Evolutionary conservation across 495 filamentous ascomycete genomes (phyloP).

Genomic region (Saxispiralis lemnorum): DNA sequence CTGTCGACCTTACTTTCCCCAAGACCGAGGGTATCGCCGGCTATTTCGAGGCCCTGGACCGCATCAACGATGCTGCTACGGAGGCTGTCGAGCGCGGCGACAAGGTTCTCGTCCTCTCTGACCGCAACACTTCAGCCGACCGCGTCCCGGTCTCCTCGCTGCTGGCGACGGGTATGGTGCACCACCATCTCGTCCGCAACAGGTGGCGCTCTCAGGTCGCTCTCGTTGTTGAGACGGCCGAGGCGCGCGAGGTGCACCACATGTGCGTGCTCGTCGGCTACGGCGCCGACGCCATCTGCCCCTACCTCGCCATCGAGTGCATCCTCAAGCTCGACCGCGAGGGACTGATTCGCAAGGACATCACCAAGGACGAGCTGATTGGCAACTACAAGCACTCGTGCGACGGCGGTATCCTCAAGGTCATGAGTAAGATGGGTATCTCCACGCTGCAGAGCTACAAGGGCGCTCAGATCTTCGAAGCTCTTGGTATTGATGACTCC

Average conservation of each 20-base stretch:
- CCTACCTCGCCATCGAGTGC: constrained; percentile 93
- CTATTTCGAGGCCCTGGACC: constrained; percentile 77
- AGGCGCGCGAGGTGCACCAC: constrained; percentile 96
- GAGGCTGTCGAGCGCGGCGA: constrained; percentile 72
- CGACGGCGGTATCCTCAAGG: constrained; percentile 95
- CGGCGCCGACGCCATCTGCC: constrained; percentile 89
- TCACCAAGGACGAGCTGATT: constrained; percentile 69
- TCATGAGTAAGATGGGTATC: constrained; percentile 99
- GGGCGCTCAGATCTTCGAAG: constrained; percentile 97
- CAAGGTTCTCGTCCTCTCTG: constrained; percentile 78
- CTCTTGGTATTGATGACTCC: constrained; percentile 86
- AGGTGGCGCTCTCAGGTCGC: constrained; percentile 88
- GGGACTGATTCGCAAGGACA: constrained; percentile 76
- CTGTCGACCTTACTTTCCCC: constrained; percentile 93
- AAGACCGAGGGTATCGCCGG: constrained; percentile 71
- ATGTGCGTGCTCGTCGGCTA: constrained; percentile 97
- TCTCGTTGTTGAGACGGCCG: constrained; percentile 80
- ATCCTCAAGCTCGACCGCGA: constrained; percentile 98
- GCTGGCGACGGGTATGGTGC: constrained; percentile 83
- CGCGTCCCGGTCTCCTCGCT: constrained; percentile 79
- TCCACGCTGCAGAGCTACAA: constrained; percentile 97
- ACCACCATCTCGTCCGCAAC: constrained; percentile 93
- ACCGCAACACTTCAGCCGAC: constrained; percentile 68
- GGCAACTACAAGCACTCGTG: constrained; percentile 97
- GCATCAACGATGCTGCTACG: constrained; percentile 72